These are phyloP conservation scores for Pseudopithomyces chartarum DNA, from an alignment of 2,329 filamentous ascomycete genomes.

Conservation along the genomic window DNA sequence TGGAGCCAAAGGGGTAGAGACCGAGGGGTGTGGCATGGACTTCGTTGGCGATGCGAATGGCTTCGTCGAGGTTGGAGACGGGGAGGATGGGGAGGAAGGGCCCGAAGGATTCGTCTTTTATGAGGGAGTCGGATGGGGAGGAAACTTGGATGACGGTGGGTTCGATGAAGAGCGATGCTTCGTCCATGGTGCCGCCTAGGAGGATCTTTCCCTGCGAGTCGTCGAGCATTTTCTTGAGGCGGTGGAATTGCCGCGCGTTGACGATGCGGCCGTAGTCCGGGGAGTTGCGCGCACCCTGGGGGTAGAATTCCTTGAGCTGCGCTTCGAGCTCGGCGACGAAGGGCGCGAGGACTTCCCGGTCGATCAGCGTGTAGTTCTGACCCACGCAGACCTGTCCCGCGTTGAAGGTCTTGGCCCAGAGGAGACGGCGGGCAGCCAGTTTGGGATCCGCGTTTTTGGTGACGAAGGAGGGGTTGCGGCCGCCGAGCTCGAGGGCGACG, in stretches of 20 bases:
- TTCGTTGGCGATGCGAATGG: constrained; percentile 78
- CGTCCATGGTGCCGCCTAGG: constrained; percentile 82
- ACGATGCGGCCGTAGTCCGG: constrained; percentile 80
- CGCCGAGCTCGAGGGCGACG: constrained; percentile 86
- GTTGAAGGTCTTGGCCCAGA: constrained; percentile 88
- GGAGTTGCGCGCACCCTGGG: constrained; percentile 77
- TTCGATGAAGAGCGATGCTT: constrained; percentile 81
- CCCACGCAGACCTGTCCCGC: constrained; percentile 91
- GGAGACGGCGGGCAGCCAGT: constrained; percentile 79
- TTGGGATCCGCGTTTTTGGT: constrained; percentile 80
- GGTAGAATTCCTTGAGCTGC: constrained; percentile 78
- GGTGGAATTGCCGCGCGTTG: constrained; percentile 77
- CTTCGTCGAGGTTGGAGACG: constrained; percentile 80
- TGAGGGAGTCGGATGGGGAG: constrained; percentile 74
- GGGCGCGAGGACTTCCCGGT: constrained; percentile 70
- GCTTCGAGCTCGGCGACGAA: constrained; percentile 78
- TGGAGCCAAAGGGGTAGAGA: constrained; percentile 83
- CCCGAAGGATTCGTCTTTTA: constrained; percentile 87
- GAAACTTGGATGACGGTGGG: constrained; percentile 89
- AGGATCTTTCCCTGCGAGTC: constrained; percentile 81
- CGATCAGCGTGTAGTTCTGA: constrained; percentile 89
- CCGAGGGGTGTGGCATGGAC: constrained; percentile 84
- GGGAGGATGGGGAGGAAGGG: constrained; percentile 86
- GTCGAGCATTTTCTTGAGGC: constrained; percentile 92
- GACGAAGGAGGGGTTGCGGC: constrained; percentile 88